Evolutionary conservation across 352 stramenopile species (phyloP).

Genomic region (Phytophthora fragariaefolia): DNA sequence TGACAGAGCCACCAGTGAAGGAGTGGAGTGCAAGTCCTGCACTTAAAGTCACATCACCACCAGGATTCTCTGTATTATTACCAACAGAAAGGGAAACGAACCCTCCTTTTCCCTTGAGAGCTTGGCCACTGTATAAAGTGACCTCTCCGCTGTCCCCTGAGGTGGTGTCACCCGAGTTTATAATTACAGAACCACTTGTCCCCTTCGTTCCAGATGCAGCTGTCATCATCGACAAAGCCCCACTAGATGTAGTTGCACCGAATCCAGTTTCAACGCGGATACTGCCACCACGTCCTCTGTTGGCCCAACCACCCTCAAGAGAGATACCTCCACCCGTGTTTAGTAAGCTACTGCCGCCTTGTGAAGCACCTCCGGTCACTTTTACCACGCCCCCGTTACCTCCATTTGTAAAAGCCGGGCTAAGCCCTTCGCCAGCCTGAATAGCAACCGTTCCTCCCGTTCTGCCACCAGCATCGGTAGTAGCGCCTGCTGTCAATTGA

Average conservation of each 20-base stretch:
- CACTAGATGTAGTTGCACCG: slow-evolving; percentile 61
- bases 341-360: slow-evolving; percentile 61
- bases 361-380: slow-evolving; percentile 79
- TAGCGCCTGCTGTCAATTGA: slow-evolving; percentile 70
- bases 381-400: slow-evolving; percentile 89
- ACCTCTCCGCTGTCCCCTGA: slow-evolving; percentile 71
- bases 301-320: slow-evolving; percentile 76
- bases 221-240: slow-evolving; percentile 54
- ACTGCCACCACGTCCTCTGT: slow-evolving; percentile 60
- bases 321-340: slow-evolving; percentile 79
- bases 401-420: slow-evolving; percentile 71
- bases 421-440: slow-evolving; percentile 68
- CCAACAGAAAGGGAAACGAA: slow-evolving; percentile 64
- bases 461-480: slow-evolving; percentile 42
- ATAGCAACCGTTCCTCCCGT: slow-evolving; percentile 59
- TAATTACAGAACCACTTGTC: slow-evolving; percentile 49
- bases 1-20: slow-evolving; percentile 57
- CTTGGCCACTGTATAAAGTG: slow-evolving; percentile 58
- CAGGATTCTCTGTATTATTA: slow-evolving; percentile 53
- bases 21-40: slow-evolving; percentile 75
- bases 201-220: slow-evolving; percentile 67
- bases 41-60: slow-evolving; percentile 64
- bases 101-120: slow-evolving; percentile 61
- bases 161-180: slow-evolving; percentile 69
- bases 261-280: slow-evolving; percentile 59